Evolutionary conservation across 257 asterid species (phyloP).

Genomic region (Jasminum sambac): DNA sequence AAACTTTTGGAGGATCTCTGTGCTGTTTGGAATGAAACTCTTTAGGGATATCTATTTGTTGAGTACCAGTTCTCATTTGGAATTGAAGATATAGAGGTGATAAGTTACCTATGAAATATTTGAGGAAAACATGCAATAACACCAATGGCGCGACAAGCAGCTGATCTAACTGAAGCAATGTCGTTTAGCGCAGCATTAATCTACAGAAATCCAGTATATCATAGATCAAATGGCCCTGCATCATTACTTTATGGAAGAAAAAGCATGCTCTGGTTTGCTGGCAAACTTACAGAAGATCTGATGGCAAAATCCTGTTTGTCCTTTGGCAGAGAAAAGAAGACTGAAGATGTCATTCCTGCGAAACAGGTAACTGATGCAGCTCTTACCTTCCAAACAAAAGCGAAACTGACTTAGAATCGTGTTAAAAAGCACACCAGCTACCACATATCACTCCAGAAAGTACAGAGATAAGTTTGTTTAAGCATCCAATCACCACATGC

Average conservation of each 20-base stretch:
- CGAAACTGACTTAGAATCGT: conserved; percentile 22
- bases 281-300: conserved; percentile 65
- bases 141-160: conserved; percentile 97
- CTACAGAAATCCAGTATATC: conserved; percentile 42
- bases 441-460: neutral
- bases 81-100: conserved; percentile 19
- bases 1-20: conserved; percentile 67
- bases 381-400: conserved; percentile 66
- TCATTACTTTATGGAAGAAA: conserved; percentile 4
- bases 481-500: conserved; percentile 4
- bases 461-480: neutral
- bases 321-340: conserved; percentile 62
- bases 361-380: conserved; percentile 94
- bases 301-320: conserved; percentile 68
- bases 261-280: conserved; percentile 4
- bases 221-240: neutral
- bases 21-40: conserved; percentile 42
- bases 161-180: conserved; percentile 83
- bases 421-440: conserved; percentile 4
- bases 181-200: conserved; percentile 59
- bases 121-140: conserved; percentile 82
- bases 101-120: conserved; percentile 63
- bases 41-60: conserved; percentile 16
- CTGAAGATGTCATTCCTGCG: conserved; percentile 94
- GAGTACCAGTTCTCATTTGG: conserved; percentile 11